Evolutionary conservation across 163 green algal species (phyloP), one percentile per base, ranked within the genome.

Genomic region (Coccomyxa subellipsoidea): DNA sequence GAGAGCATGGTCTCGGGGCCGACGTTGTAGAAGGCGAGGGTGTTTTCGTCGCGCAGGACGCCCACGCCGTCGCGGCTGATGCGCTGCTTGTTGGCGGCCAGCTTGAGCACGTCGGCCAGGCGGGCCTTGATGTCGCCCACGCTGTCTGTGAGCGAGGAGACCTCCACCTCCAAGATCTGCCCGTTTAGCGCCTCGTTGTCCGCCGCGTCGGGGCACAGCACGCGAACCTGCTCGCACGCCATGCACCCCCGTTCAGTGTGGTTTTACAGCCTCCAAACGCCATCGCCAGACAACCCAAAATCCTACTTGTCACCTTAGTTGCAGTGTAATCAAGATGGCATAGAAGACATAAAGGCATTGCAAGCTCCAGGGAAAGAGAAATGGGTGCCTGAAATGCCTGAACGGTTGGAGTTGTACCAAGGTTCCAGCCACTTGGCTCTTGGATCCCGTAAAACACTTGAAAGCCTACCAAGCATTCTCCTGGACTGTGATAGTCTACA

Each of bases 21-120:
- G 18, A 99, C 86, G 80, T 98, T 98, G 92, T 98, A 99, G 76
- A 96, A 91, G 37, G 93, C 96, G 72, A 98, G 86, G 4, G 82
- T 91, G 21, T 95, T 84, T 54, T 94, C 89, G 83, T 99, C 94
- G n/a, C 88, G 87, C 83, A 98, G 76, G 66, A 98, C 93, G 59
- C 95, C 94, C 29, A 94, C 82, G 23, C 86, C 89, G 32, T 95
- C 90, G 38, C 91, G 85, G 35, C 80, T 86, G 39, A 99, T 84
- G 86, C 95, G 93, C 88, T 97, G 93, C 91, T 96, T 97, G 89
- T 96, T 98, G 59, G 92, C 85, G 4, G 92, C 83, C 77, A 98
- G 76, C 0, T 86, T 85, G 54, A 94, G 35, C 59, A 93, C 91
- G 6, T 85, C 87, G 2, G 90, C 89, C 40, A 98, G 87, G 15